phyloP scores from a whole-genome alignment of 2,329 filamentous ascomycete species.

The Monilinia fructicola region DNA sequence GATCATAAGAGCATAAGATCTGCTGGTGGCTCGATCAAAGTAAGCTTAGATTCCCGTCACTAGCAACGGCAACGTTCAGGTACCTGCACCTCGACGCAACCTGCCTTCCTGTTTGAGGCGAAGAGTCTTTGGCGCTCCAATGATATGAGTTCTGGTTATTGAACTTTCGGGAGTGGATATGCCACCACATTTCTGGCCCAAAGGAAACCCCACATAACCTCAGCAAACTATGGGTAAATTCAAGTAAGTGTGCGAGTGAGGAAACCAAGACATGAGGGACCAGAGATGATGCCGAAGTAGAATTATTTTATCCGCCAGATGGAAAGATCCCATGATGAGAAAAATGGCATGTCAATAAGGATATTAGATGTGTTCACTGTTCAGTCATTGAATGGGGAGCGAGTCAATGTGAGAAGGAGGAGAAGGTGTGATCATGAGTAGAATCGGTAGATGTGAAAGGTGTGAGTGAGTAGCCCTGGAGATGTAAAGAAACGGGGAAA shows the following conservation, averaged over 20 bases:
- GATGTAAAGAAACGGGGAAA: background rate
- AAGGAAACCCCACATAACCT: background rate
- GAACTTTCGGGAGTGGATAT: background rate
- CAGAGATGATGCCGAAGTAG: background rate
- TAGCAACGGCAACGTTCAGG: background rate
- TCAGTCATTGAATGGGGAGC: background rate
- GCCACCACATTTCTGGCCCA: background rate
- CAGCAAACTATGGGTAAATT: constrained; percentile 2
- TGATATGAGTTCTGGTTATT: background rate
- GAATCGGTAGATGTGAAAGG: background rate
- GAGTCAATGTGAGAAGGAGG: too few species aligned
- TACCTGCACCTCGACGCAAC: background rate
- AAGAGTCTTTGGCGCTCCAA: constrained; percentile 13
- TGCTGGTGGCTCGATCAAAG: background rate
- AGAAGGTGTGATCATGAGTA: too few species aligned
- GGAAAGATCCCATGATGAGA: constrained; percentile 9
- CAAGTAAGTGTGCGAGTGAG: constrained; percentile 1
- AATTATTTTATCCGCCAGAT: constrained; percentile 11
- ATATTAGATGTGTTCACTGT: background rate
- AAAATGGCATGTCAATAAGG: background rate
- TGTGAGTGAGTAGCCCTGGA: too few species aligned
- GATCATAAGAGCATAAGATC: background rate
- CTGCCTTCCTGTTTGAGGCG: background rate
- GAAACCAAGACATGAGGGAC: background rate
- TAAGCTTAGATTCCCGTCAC: background rate